These are phyloP conservation scores for Jaapia argillacea DNA, from an alignment of 768 basidiomycete species.

Conservation along the genomic window DNA sequence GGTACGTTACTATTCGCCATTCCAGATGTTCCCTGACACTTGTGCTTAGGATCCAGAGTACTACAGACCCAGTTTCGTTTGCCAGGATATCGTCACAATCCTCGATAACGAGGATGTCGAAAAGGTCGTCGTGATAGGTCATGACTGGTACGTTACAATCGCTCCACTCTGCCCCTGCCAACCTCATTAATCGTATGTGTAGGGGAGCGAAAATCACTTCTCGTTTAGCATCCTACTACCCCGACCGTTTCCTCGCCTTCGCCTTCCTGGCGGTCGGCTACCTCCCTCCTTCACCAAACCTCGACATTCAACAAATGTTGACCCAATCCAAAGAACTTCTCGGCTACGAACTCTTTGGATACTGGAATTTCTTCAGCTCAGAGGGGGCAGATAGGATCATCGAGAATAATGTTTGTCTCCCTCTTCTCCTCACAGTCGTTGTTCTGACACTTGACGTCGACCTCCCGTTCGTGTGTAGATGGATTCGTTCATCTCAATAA, in stretches of 20 bases:
- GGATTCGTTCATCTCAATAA: constrained; percentile 27
- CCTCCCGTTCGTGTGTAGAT: constrained; percentile 13
- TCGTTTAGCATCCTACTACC: constrained; percentile 26
- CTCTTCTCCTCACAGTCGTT: neutral
- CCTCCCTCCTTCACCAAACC: constrained; percentile 15
- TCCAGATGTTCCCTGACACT: no score
- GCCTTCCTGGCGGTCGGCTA: constrained; percentile 27
- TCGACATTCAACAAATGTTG: constrained; percentile 17
- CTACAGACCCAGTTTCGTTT: constrained; percentile 17
- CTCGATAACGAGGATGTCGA: constrained; percentile 18
- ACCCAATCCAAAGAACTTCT: constrained; percentile 15
- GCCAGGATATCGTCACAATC: constrained; percentile 23
- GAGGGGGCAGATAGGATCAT: constrained; percentile 22
- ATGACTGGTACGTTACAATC: constrained; percentile 20
- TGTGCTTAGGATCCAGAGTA: constrained; percentile 12
- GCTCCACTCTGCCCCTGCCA: neutral
- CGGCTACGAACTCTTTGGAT: constrained; percentile 30
- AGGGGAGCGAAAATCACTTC: constrained; percentile 27
- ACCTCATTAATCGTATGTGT: neutral
- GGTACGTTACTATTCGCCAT: no score
- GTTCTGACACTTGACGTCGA: neutral
- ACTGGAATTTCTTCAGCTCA: constrained; percentile 27
- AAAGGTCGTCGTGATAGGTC: constrained; percentile 21
- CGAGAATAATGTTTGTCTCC: constrained; percentile 22
- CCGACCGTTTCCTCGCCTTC: constrained; percentile 30